Evolutionary conservation across 768 basidiomycete genomes (phyloP).

Genomic region (Trametes elegans): DNA sequence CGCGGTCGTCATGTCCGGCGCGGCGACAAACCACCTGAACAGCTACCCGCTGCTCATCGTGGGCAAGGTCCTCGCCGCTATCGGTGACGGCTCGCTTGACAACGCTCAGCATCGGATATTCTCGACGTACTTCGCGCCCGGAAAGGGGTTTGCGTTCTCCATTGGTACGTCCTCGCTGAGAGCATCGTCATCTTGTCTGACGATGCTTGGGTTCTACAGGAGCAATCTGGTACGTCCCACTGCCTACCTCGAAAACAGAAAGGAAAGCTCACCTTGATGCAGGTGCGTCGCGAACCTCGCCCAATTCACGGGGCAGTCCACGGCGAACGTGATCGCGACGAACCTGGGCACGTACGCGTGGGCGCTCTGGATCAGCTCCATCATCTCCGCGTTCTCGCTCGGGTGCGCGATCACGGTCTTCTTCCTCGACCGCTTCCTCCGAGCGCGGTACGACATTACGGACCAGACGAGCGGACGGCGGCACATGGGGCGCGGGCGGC

Average conservation of each 20-base stretch:
- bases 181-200: not conserved
- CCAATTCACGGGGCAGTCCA: constrained; percentile 40
- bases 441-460: constrained; percentile 34
- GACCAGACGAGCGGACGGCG: constrained; percentile 36
- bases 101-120: constrained; percentile 45
- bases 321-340: constrained; percentile 39
- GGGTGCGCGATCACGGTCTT: constrained; percentile 36
- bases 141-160: constrained; percentile 40
- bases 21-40: constrained; percentile 38
- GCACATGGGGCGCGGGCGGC: constrained; percentile 26
- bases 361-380: constrained; percentile 42
- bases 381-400: constrained; percentile 38
- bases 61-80: constrained; percentile 40
- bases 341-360: constrained; percentile 40
- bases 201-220: constrained; percentile 13
- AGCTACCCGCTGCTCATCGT: constrained; percentile 39
- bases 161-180: constrained; percentile 25
- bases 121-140: constrained; percentile 43
- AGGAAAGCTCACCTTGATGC: not conserved
- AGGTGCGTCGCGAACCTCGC: constrained; percentile 38
- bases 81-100: constrained; percentile 41
- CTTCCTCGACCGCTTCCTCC: constrained; percentile 38
- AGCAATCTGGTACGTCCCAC: constrained; percentile 31
- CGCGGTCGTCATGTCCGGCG: constrained; percentile 37
- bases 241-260: not conserved